These are phyloP conservation scores for Sphenostylis stenocarpa DNA, from an alignment of 306 rosid species.

Conservation along the genomic window DNA sequence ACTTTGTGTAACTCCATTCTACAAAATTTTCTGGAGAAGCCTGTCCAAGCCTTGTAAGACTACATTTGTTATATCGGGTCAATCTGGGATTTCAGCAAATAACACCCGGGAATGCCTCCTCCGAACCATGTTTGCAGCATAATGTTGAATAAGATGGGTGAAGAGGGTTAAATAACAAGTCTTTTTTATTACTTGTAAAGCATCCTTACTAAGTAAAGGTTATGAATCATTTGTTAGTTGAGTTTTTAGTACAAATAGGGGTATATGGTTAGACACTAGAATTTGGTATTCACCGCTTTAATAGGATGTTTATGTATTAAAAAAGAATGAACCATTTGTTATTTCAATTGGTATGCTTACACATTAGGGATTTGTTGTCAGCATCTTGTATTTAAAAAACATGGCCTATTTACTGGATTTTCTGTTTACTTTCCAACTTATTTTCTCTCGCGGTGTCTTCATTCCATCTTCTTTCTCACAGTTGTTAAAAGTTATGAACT, in stretches of 20 bases:
- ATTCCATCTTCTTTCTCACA: conserved; percentile 14
- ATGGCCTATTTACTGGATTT: conserved; percentile 9
- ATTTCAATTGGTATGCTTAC: neutral
- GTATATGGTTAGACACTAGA: neutral
- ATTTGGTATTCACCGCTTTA: neutral
- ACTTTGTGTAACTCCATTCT: neutral
- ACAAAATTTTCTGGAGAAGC: neutral
- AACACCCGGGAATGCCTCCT: neutral
- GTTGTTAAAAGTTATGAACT: neutral
- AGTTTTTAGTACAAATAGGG: neutral
- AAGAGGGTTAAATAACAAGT: neutral
- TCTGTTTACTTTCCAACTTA: neutral
- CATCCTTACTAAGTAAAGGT: neutral
- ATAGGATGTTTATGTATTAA: neutral
- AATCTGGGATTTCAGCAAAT: neutral
- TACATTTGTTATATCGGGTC: neutral
- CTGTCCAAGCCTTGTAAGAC: neutral
- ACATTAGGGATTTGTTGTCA: neutral
- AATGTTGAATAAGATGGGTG: neutral
- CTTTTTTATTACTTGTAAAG: neutral
- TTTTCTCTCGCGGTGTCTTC: conserved; percentile 17
- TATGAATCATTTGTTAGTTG: neutral
- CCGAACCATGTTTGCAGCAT: neutral
- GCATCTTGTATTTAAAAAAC: conserved; percentile 15
- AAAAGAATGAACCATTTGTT: neutral